Evolutionary conservation across 805 yeast species (phyloP), one percentile per base, ranked within the genome.

Genomic region (Tetrapisispora nanseiensis): DNA sequence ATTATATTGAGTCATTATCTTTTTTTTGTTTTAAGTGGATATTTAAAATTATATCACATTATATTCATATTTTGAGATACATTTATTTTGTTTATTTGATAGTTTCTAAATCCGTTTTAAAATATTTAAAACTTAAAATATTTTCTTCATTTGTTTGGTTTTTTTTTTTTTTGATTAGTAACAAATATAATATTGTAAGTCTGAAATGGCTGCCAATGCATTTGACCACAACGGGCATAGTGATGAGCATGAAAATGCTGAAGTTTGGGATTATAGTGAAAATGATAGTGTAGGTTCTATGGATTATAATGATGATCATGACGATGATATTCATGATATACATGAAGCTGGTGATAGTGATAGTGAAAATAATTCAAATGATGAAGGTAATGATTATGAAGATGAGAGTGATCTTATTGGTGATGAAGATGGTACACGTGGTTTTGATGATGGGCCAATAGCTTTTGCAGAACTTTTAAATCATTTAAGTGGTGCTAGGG

Each of bases 391-490:
- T 27, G 61, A 50, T 6, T 60, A 54, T 4, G 63, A 59, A 1
- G 56, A 45, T 23, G 48, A 46, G n/a, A 50, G 30, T 36, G 37
- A 48, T 38, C 42, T 47, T 18, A 39, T 39, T 37, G 46, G 43
- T 31, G 33, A 41, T 31, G 34, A 41, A 29, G 33, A 30, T 9
- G 32, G 20, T 12, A 11, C 6, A 4, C 41, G 13, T 32, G 36
- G 30, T 32, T 27, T 32, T 33, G 33, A 42, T 28, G 33, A 44
- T n/a, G 39, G 46, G 27, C 46, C 46, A 41, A 51, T 57, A 28
- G 48, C 51, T 42, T 38, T 65, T 44, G 47, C 50, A 41, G 55
- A 49, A 39, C 49, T 61, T 45, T 42, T 65, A 47, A 47, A 54
- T 46, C 46, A 51, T 47, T 37, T 48, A 45, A 50, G 56, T 11